Evolutionary conservation across 192 early-diverging fungal species (phyloP).

Genomic region (Backusella mclennaniae): DNA sequence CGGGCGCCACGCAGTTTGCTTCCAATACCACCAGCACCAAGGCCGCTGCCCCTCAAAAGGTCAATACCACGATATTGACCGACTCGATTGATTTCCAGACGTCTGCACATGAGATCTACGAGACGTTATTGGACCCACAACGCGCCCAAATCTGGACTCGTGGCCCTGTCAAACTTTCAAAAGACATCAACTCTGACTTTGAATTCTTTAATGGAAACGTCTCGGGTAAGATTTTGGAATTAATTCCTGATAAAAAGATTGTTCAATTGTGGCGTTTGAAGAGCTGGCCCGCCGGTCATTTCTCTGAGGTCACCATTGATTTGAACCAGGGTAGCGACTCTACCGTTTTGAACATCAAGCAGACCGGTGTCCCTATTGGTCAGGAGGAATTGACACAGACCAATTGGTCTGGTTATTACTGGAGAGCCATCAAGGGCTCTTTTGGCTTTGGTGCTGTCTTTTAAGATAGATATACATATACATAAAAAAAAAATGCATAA

Average conservation of each 20-base stretch:
- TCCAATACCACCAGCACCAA: slow-evolving; percentile 10
- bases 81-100: slow-evolving; percentile 83
- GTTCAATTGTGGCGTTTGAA: slow-evolving; percentile 84
- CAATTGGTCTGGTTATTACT: slow-evolving; percentile 94
- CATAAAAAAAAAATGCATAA: neutral
- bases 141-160: slow-evolving; percentile 84
- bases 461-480: slow-evolving; percentile 8
- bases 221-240: slow-evolving; percentile 72
- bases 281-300: slow-evolving; percentile 84
- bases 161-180: slow-evolving; percentile 42
- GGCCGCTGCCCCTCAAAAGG: slow-evolving; percentile 25
- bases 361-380: slow-evolving; percentile 84
- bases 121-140: slow-evolving; percentile 70
- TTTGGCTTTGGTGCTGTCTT: slow-evolving; percentile 61
- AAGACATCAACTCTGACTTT: slow-evolving; percentile 58
- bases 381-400: slow-evolving; percentile 78
- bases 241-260: slow-evolving; percentile 76
- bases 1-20: slow-evolving; percentile 2
- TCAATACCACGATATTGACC: slow-evolving; percentile 67
- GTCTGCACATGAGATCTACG: slow-evolving; percentile 78
- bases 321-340: slow-evolving; percentile 71
- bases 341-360: slow-evolving; percentile 70
- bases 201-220: slow-evolving; percentile 88
- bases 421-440: slow-evolving; percentile 86
- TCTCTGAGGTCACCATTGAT: slow-evolving; percentile 74